Conservation (phyloP, 352 stramenopile genomes). For the Globisporangium rhizosaccharum region DNA sequence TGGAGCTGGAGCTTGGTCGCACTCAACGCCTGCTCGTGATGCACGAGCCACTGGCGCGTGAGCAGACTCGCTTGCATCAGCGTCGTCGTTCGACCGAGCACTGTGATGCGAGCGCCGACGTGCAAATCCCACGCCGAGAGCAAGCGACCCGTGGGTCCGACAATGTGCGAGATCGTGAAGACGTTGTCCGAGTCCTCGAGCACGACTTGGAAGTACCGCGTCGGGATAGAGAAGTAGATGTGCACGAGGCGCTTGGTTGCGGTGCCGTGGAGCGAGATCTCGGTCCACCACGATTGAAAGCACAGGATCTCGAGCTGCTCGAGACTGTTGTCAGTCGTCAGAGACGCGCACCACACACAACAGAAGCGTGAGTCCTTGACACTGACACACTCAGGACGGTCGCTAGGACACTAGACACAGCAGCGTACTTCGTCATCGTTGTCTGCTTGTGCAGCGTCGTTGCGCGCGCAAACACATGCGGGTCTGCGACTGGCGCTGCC, state of each 20-base stretch:
- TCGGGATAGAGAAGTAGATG: constrained; percentile 68
- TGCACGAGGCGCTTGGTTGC: constrained; percentile 27
- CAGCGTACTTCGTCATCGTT: constrained; percentile 45
- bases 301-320: constrained; percentile 53
- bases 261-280: constrained; percentile 30
- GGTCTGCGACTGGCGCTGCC: constrained; percentile 20
- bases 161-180: constrained; percentile 74
- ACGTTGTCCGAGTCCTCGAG: constrained; percentile 60
- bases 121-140: constrained; percentile 65
- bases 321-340: constrained; percentile 22
- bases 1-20: constrained; percentile 37
- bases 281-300: constrained; percentile 68
- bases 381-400: not conserved
- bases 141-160: constrained; percentile 31
- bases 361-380: not conserved
- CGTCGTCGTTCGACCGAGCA: constrained; percentile 63
- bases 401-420: not conserved
- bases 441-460: constrained; percentile 36
- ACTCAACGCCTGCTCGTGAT: constrained; percentile 41
- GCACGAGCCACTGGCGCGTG: constrained; percentile 60
- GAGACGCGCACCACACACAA: not conserved
- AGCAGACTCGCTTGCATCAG: constrained; percentile 68
- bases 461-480: constrained; percentile 42
- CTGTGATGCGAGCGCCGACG: constrained; percentile 48
- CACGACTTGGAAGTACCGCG: constrained; percentile 56